Percentiles rank a stretch among this genome's conserved stretches.
These are phyloP conservation scores for Eucalyptus marginata DNA, from an alignment of 345 rosid genomes.

Conservation along the genomic window DNA sequence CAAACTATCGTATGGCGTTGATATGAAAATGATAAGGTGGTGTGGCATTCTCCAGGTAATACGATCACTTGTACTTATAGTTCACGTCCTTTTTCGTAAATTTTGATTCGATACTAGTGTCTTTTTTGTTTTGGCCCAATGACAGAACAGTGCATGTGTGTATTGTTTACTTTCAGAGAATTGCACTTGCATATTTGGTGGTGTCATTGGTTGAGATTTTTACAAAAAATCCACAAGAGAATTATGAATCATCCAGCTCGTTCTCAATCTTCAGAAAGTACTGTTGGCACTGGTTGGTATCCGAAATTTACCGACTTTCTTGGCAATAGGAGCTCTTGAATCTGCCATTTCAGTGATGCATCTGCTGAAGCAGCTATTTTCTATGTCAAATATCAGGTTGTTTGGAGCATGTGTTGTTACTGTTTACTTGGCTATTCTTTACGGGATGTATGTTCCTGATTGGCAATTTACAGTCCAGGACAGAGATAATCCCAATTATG, in stretches of 20 bases:
- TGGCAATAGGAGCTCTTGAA: background rate
- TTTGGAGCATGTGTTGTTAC: conserved; percentile 39
- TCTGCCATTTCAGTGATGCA: background rate
- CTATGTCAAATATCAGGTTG: conserved; percentile 37
- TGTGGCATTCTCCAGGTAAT: conserved; percentile 93
- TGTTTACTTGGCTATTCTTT: conserved; percentile 40
- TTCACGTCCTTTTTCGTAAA: background rate
- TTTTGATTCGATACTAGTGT: background rate
- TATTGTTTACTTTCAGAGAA: conserved; percentile 35
- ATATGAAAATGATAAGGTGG: conserved; percentile 58
- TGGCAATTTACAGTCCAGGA: conserved; percentile 54
- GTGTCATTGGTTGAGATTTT: conserved; percentile 61
- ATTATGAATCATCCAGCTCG: conserved; percentile 11
- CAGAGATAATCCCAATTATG: conserved; percentile 39
- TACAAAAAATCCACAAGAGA: conserved; percentile 17
- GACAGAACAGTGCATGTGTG: background rate
- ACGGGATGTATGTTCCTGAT: conserved; percentile 66
- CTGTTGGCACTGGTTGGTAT: conserved; percentile 64
- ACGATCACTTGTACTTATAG: background rate
- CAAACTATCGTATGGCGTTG: conserved; percentile 62
- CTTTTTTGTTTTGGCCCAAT: background rate
- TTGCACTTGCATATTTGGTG: conserved; percentile 70
- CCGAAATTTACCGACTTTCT: background rate
- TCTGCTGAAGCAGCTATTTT: background rate
- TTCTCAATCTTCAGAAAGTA: conserved; percentile 45